Base-by-base conservation (phyloP, 2,329 filamentous ascomycete genomes). In the Leptographium wingfieldii region DNA sequence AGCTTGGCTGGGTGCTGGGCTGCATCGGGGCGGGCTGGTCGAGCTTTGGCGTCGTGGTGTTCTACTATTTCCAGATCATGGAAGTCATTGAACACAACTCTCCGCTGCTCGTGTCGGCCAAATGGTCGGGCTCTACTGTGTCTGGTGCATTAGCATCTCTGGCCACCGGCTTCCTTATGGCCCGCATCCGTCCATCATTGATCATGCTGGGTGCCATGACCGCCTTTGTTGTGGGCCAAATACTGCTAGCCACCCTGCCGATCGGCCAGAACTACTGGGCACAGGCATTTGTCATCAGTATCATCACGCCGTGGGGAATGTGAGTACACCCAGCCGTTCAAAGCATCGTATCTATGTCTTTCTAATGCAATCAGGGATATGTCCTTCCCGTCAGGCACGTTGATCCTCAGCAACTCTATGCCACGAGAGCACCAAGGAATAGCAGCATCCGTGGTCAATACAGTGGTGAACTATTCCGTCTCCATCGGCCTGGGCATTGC, bases 391-490 rank as follows among this genome's bases (percentile, higher is more conserved):
- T 31, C 55, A 3, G 40, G 25, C 29, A 51, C 43, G 27, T 27
- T 87, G 11, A 77, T 87, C 40, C 72, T 88, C 11, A 80, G 77
- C 29, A 78, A 85, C 62, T 71, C 72, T 0, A 73, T 79, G 0
- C 67, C 72, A 10, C 73, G 70, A 57, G 70, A 76, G 48, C 71
- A 79, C 59, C 75, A 79, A 63, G 76, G 76, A 1, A 73, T 77
- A 16, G 76, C 69, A 0, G 75, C 74, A 6, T 80, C 76, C 19
- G 67, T 87, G 10, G 80, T 86, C 52, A 82, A 78, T 61, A 86
- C 84, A 0, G 74, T 85, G 11, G 80, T 87, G 61, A 87, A 89
- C 68, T 88, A 88, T 67, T 80, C 78, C 61, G 86, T 88, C 46
- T 82, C 81, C 0, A 69, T 88, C 3, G 83, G 82, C 0, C 73